These are phyloP conservation scores for Aspergillus nidulans DNA, from an alignment of 495 filamentous ascomycete genomes.

Conservation along the genomic window DNA sequence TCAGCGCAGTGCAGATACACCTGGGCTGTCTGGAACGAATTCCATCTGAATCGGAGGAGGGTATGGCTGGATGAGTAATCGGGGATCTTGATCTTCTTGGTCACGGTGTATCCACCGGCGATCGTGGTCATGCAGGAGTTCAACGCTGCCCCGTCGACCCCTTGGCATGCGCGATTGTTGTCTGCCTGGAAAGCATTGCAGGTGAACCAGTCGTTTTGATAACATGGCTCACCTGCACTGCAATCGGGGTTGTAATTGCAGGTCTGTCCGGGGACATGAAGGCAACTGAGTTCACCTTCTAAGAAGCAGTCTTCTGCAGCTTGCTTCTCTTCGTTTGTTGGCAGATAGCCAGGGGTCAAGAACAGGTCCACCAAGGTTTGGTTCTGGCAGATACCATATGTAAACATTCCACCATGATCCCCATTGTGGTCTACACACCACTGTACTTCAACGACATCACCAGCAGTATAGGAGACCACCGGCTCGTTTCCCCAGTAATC, in stretches of 20 bases:
- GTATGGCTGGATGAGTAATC: slow-evolving; percentile 44
- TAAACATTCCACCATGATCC: slow-evolving; percentile 57
- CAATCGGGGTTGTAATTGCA: slow-evolving; percentile 53
- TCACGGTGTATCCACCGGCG: slow-evolving; percentile 51
- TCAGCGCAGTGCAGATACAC: slow-evolving; percentile 54
- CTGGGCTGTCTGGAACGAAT: slow-evolving; percentile 53
- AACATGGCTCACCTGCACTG: slow-evolving; percentile 40
- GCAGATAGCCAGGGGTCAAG: slow-evolving; percentile 44
- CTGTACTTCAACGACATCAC: slow-evolving; percentile 44
- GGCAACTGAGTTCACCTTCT: slow-evolving; percentile 44
- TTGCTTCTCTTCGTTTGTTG: slow-evolving; percentile 51
- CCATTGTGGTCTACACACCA: slow-evolving; percentile 59
- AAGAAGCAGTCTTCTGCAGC: slow-evolving; percentile 52
- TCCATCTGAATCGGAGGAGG: slow-evolving; percentile 51
- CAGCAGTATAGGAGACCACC: slow-evolving; percentile 43
- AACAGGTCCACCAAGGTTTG: slow-evolving; percentile 50
- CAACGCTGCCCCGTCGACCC: slow-evolving; percentile 44
- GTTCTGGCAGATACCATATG: slow-evolving; percentile 52
- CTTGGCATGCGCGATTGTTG: slow-evolving; percentile 34
- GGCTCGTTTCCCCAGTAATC: slow-evolving; percentile 40
- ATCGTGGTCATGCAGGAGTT: slow-evolving; percentile 49
- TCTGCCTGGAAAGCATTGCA: slow-evolving; percentile 42
- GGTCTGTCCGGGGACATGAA: slow-evolving; percentile 47
- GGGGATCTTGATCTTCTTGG: slow-evolving; percentile 51
- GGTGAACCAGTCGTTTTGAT: slow-evolving; percentile 55